Conservation (phyloP, 2,329 filamentous ascomycete species). For the Talaromyces verruculosus region DNA sequence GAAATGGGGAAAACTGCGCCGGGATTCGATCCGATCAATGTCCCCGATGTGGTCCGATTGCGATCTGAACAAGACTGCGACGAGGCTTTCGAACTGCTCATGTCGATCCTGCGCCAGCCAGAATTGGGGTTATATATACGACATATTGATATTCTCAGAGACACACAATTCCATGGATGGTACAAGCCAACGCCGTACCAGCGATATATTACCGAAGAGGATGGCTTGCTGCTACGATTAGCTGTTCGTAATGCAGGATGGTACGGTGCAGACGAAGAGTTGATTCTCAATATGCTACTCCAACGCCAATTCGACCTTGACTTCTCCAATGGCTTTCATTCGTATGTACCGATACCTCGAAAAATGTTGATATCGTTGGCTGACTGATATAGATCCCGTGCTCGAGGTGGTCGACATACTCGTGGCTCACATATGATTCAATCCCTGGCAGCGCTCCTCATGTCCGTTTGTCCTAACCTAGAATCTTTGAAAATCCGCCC, state of each 20-base stretch:
- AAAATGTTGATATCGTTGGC: not conserved
- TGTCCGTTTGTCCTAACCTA: constrained; percentile 20
- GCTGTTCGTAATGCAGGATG: constrained; percentile 20
- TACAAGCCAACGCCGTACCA: constrained; percentile 17
- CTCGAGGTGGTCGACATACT: constrained; percentile 20
- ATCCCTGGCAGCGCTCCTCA: constrained; percentile 18
- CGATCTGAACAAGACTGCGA: constrained; percentile 21
- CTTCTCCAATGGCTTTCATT: constrained; percentile 18
- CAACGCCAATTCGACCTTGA: constrained; percentile 20
- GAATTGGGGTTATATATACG: constrained; percentile 17
- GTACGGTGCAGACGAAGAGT: constrained; percentile 19
- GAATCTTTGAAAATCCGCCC: constrained; percentile 20
- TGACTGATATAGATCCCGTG: constrained; percentile 13
- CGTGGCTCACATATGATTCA: constrained; percentile 22
- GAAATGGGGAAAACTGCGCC: constrained; percentile 8
- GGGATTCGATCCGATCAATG: constrained; percentile 17
- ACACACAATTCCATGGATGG: constrained; percentile 19
- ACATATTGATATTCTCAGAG: constrained; percentile 18
- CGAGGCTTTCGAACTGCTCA: constrained; percentile 15
- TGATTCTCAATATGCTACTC: constrained; percentile 20
- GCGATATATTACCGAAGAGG: constrained; percentile 16
- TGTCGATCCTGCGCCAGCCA: constrained; percentile 17
- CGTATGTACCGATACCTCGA: constrained; percentile 3
- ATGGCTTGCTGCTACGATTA: constrained; percentile 10
- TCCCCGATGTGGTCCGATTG: constrained; percentile 14